phyloP scores from a whole-genome alignment of 1,139 yeast species.

The Candida glucosophila region DNA sequence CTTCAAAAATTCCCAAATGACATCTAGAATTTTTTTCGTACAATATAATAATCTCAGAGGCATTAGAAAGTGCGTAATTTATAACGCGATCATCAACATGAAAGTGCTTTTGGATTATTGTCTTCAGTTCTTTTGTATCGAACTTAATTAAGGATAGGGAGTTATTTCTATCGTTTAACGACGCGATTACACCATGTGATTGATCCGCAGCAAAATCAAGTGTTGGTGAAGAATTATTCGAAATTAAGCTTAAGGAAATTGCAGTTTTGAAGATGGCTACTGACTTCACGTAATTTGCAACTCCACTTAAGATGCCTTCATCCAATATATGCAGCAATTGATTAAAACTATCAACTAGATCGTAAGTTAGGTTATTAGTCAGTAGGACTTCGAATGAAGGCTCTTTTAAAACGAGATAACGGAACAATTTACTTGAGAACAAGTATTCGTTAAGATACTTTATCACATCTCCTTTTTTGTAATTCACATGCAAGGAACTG shows the following conservation, averaged over 20 bases:
- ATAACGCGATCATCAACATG: too few species aligned
- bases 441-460: conserved; percentile 21
- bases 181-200: conserved; percentile 3
- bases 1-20: too few species aligned
- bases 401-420: conserved; percentile 16
- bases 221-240: not conserved
- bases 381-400: conserved; percentile 10
- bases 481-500: conserved; percentile 9
- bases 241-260: conserved; percentile 3
- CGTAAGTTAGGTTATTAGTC: conserved; percentile 2
- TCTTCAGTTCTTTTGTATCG: conserved; percentile 1
- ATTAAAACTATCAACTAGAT: conserved; percentile 6
- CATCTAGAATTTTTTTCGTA: too few species aligned
- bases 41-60: too few species aligned
- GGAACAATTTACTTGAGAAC: conserved; percentile 15
- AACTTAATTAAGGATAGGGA: conserved; percentile 3
- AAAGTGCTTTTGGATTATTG: too few species aligned
- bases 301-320: conserved; percentile 6
- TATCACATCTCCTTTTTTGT: conserved; percentile 19
- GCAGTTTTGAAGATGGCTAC: conserved; percentile 5
- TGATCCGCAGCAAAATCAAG: not conserved
- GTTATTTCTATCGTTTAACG: conserved; percentile 1
- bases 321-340: conserved; percentile 7
- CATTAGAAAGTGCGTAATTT: too few species aligned
- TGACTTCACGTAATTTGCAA: conserved; percentile 9